Conservation (phyloP, 306 rosid species). For the Prunus dulcis region DNA sequence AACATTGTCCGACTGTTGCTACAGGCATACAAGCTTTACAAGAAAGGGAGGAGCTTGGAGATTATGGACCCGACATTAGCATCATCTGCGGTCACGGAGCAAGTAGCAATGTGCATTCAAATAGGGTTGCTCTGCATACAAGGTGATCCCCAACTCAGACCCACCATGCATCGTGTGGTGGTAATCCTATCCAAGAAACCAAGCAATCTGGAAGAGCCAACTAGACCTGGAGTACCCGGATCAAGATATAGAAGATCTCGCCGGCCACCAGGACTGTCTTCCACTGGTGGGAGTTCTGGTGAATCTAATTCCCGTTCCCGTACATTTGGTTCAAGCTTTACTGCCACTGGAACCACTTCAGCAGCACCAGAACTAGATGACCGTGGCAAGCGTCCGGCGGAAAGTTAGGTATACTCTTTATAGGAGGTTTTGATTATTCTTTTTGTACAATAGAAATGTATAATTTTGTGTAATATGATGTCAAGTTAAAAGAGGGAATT, state of each 20-base stretch:
- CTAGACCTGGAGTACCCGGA: conserved; percentile 68
- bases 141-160: conserved; percentile 73
- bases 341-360: conserved; percentile 35
- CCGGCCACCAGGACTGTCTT: conserved; percentile 34
- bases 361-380: conserved; percentile 22
- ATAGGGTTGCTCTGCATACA: conserved; percentile 50
- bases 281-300: conserved; percentile 50
- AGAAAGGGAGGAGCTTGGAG: conserved; percentile 73
- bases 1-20: background rate
- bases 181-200: conserved; percentile 70
- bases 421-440: conserved; percentile 24
- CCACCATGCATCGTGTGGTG: conserved; percentile 72
- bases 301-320: conserved; percentile 45
- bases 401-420: conserved; percentile 20
- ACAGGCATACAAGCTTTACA: conserved; percentile 84
- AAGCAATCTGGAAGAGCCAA: conserved; percentile 68
- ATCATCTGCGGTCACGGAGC: conserved; percentile 45
- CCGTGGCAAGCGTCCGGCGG: conserved; percentile 61
- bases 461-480: background rate
- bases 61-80: conserved; percentile 61
- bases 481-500: background rate
- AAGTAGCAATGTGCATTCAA: conserved; percentile 55
- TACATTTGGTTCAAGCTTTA: conserved; percentile 39
- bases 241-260: conserved; percentile 58
- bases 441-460: conserved; percentile 18